Conservation (phyloP, 2,329 filamentous ascomycete genomes). For the Fusarium sacchari region DNA sequence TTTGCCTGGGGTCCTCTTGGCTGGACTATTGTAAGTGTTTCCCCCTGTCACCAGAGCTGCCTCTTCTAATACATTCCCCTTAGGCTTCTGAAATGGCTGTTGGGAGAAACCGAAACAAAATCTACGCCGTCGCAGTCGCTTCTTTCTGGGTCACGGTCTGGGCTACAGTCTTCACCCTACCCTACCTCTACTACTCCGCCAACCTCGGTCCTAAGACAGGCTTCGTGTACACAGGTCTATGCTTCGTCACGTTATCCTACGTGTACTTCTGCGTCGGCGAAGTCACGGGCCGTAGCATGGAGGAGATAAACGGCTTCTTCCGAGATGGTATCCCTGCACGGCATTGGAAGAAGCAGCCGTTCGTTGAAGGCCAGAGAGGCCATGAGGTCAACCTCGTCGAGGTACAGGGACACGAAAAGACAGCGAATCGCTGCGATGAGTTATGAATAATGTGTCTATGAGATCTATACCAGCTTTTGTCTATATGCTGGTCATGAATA, state of each 20-base stretch:
- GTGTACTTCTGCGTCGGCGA: slow-evolving; percentile 51
- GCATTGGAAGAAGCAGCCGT: slow-evolving; percentile 42
- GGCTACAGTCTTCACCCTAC: slow-evolving; percentile 52
- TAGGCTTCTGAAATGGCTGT: slow-evolving; percentile 58
- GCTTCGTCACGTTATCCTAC: slow-evolving; percentile 48
- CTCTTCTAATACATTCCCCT: not conserved
- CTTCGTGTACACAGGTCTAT: slow-evolving; percentile 50
- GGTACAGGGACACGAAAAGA: slow-evolving; percentile 6
- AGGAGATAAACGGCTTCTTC: slow-evolving; percentile 46
- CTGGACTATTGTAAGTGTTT: slow-evolving; percentile 49
- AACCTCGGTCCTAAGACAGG: slow-evolving; percentile 52
- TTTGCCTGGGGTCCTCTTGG: slow-evolving; percentile 54
- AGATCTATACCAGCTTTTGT: not conserved
- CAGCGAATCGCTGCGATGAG: not conserved
- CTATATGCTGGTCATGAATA: not conserved
- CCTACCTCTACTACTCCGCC: slow-evolving; percentile 55
- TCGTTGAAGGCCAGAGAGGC: slow-evolving; percentile 4
- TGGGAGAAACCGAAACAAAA: slow-evolving; percentile 54
- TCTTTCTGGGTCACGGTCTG: slow-evolving; percentile 57
- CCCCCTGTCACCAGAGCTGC: too few relatives aligned
- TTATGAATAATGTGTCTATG: not conserved
- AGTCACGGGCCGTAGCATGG: slow-evolving; percentile 43
- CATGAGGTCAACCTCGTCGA: not conserved
- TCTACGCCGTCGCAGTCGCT: slow-evolving; percentile 50
- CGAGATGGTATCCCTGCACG: slow-evolving; percentile 42